Evolutionary conservation across 2,329 filamentous ascomycete genomes (phyloP), one percentile per base, ranked within the genome.

Genomic region (Talaromyces atroroseus): DNA sequence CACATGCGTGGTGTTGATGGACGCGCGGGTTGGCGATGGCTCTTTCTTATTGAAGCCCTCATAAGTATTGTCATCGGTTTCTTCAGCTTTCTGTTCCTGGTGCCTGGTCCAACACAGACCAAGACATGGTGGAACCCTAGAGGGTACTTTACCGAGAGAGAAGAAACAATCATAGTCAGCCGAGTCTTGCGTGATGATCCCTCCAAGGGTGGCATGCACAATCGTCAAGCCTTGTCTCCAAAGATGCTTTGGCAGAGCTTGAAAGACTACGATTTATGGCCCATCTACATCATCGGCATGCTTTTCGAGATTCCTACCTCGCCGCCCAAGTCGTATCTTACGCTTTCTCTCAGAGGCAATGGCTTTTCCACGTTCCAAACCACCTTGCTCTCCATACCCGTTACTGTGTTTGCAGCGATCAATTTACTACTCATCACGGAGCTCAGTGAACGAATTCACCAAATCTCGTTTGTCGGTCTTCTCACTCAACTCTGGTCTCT

Each of bases 131-230:
- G 81, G 63, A 77, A 82, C 11, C 81, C 81, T 11, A 78, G 80
- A 53, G 84, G 83, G 11, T 54, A 50, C 10, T 57, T 54, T 16
- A 44, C 50, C 10, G 56, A 58, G 26, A 66, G 65, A 0, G 82
- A 89, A 65, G 85, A 88, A 62, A 77, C 79, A 24, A 87, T 88
- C 60, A 82, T 88, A 77, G 79, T 86, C 32, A 88, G 87, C 63
- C 77, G 78, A 29, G 74, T 84, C 18, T 64, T 80, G 21, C 71
- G 78, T 3, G 78, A 80, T 40, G 78, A 80, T 54, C 77, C 78
- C 0, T 76, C 72, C 38, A 83, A 83, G 62, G 79, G 80, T 20
- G 76, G 76, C 56, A 82, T 82, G 80, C 78, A 82, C 64, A 82
- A 82, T 38, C 64, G 79, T 1, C 75, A 83, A 60, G 77, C 75